These are phyloP conservation scores for Botrytis byssoidea DNA, from an alignment of 2,329 filamentous ascomycete genomes.

Conservation along the genomic window DNA sequence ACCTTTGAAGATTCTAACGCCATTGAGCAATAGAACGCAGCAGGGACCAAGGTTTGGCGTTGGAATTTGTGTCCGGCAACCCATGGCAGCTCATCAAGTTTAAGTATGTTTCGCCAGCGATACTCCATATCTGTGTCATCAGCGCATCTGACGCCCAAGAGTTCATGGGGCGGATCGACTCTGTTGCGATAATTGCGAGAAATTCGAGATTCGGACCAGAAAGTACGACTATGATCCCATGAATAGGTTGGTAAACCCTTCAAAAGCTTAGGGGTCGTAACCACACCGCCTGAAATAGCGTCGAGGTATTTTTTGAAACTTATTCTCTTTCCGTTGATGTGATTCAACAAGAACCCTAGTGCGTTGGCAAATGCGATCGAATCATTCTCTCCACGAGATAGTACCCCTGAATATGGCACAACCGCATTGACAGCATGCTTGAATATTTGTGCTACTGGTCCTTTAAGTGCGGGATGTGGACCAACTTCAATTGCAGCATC, in stretches of 20 bases:
- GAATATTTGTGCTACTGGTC: slow-evolving; percentile 15
- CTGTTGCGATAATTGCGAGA: slow-evolving; percentile 47
- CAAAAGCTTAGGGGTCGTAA: slow-evolving; percentile 32
- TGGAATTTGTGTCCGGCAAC: slow-evolving; percentile 36
- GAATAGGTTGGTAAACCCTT: slow-evolving; percentile 50
- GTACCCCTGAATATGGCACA: background rate
- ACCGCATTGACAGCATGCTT: background rate
- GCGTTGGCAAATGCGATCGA: background rate
- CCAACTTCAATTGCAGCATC: slow-evolving; percentile 23
- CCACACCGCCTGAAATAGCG: background rate
- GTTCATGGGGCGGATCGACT: slow-evolving; percentile 43
- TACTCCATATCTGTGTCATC: slow-evolving; percentile 28
- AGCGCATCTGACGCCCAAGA: slow-evolving; percentile 34
- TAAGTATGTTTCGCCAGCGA: slow-evolving; percentile 37
- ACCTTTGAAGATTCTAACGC: slow-evolving; percentile 35
- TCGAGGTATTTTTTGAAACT: slow-evolving; percentile 16
- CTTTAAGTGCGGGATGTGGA: slow-evolving; percentile 23
- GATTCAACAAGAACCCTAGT: background rate
- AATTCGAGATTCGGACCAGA: slow-evolving; percentile 53
- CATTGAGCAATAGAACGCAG: slow-evolving; percentile 37
- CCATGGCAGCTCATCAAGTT: slow-evolving; percentile 35
- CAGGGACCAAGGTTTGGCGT: slow-evolving; percentile 34
- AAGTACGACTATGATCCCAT: slow-evolving; percentile 52
- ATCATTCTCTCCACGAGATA: slow-evolving; percentile 18
- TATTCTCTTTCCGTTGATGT: background rate